Evolutionary conservation across 768 basidiomycete species (phyloP).

Genomic region (Russula compacta): DNA sequence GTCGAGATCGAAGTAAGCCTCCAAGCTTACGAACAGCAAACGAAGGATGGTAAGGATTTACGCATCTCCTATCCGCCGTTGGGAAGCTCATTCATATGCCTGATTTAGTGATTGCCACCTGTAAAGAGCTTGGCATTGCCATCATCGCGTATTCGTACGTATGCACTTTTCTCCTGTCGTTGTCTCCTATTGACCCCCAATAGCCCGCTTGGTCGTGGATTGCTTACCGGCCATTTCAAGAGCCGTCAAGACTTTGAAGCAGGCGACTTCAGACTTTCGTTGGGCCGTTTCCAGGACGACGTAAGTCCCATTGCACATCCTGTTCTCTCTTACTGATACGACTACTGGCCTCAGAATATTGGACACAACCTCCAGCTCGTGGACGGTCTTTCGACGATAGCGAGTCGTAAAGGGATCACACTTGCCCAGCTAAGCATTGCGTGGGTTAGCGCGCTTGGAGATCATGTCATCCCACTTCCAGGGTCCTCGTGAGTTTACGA

Average conservation of each 20-base stretch:
- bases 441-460: constrained; percentile 31
- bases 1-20: constrained; percentile 64
- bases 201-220: constrained; percentile 46
- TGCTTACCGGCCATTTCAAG: constrained; percentile 44
- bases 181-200: neutral
- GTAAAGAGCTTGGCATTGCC: constrained; percentile 44
- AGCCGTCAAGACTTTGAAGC: constrained; percentile 28
- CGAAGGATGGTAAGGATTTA: constrained; percentile 33
- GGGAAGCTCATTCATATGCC: neutral
- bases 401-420: constrained; percentile 34
- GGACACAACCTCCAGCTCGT: constrained; percentile 36
- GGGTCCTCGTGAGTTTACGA: constrained; percentile 32
- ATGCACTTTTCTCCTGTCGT: neutral
- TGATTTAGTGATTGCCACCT: constrained; percentile 38
- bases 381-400: constrained; percentile 32
- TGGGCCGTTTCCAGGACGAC: constrained; percentile 33
- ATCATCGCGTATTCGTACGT: constrained; percentile 50
- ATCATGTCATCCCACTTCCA: constrained; percentile 38
- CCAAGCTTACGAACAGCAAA: constrained; percentile 47
- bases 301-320: constrained; percentile 10
- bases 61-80: neutral
- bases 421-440: constrained; percentile 33
- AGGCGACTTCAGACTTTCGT: constrained; percentile 25
- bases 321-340: neutral
- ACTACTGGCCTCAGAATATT: constrained; percentile 26